Base-by-base conservation (phyloP, 1,284 basidiomycete species). In the Austropuccinia psidii region DNA sequence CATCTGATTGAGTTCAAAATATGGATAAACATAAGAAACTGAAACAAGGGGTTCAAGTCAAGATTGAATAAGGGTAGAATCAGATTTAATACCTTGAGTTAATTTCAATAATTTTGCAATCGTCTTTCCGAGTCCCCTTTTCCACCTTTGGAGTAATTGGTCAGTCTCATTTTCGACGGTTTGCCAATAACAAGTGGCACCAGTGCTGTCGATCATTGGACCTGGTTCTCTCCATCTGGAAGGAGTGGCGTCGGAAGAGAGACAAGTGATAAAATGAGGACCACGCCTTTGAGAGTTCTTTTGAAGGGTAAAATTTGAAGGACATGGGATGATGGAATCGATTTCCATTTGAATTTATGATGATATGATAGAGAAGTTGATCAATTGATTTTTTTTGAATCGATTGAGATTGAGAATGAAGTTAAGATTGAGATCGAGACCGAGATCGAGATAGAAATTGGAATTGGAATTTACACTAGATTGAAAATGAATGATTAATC, bases 191-290 rank as follows among this genome's bases (percentile, higher is more conserved):
- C 66, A 69, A 45, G 50, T 21, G 8, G 54, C n/a, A 19, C 66
- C 66, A 21, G 50, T 69, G 15, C 37, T 41, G 45, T 69, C 66
- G 8, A 58, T 29, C 2, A 69, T 35, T 9, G 37, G 21, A 4
- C 66, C 66, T n/a, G 58, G 27, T 15, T 37, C 41, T 41, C 33
- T 35, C 41, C 35, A 69, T 69, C 45, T 58, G n/a, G 3, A 43
- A 17, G 54, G 35, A 21, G 29, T 69, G n/a, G 33, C 66, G 37
- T 69, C 66, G 15, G 66, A 43, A 17, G 31, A 57, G 27, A 69
- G 47, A 35, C 52, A 41, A 31, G 50, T 54, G 39, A 69, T 69
- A 43, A 57, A 43, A 27, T 69, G 66, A 21, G 66, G 66, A 31
- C 66, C 66, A n/a, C n/a, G n/a, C n/a, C n/a, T n/a, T n/a, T n/a